Conservation (phyloP, 2,329 filamentous ascomycete species). For the Aspergillus glaucus region DNA sequence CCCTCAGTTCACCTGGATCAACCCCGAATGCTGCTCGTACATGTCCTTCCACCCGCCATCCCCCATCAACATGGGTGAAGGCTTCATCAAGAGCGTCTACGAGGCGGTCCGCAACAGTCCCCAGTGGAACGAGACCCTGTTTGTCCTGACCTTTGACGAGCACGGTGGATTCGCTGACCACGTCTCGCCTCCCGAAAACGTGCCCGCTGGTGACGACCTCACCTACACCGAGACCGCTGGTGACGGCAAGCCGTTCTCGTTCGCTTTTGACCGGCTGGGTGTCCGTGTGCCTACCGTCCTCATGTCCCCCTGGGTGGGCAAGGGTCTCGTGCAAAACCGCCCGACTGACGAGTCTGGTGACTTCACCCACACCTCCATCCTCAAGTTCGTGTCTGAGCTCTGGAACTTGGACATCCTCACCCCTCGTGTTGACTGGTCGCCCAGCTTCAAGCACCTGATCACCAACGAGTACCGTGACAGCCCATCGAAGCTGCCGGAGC, state of each 20-base stretch:
- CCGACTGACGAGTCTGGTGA: slow-evolving; percentile 32
- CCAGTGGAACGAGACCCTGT: slow-evolving; percentile 44
- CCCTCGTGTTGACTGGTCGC: slow-evolving; percentile 32
- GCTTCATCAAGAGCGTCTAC: slow-evolving; percentile 43
- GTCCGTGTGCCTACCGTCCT: slow-evolving; percentile 40
- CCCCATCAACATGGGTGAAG: slow-evolving; percentile 40
- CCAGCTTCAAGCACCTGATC: slow-evolving; percentile 32
- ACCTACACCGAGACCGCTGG: slow-evolving; percentile 28
- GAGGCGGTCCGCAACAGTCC: slow-evolving; percentile 39
- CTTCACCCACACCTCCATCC: slow-evolving; percentile 42
- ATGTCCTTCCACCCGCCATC: slow-evolving; percentile 44
- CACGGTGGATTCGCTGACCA: slow-evolving; percentile 46
- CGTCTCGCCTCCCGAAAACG: slow-evolving; percentile 35
- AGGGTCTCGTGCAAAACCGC: slow-evolving; percentile 36
- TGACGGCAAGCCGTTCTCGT: slow-evolving; percentile 31
- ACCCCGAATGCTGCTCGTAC: slow-evolving; percentile 46
- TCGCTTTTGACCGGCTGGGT: slow-evolving; percentile 39
- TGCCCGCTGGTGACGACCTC: slow-evolving; percentile 34
- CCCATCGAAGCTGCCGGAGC: slow-evolving; percentile 18
- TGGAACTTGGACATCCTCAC: slow-evolving; percentile 38
- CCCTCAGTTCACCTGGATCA: slow-evolving; percentile 44
- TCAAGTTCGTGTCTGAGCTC: slow-evolving; percentile 38
- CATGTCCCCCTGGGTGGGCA: slow-evolving; percentile 41
- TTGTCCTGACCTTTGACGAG: slow-evolving; percentile 45
- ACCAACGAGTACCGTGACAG: slow-evolving; percentile 17